A percentile compares a stretch with the other conserved stretches of the same genome.
phyloP scores from a whole-genome alignment of 2,329 filamentous ascomycete genomes.

The Epichloe sp. region DNA sequence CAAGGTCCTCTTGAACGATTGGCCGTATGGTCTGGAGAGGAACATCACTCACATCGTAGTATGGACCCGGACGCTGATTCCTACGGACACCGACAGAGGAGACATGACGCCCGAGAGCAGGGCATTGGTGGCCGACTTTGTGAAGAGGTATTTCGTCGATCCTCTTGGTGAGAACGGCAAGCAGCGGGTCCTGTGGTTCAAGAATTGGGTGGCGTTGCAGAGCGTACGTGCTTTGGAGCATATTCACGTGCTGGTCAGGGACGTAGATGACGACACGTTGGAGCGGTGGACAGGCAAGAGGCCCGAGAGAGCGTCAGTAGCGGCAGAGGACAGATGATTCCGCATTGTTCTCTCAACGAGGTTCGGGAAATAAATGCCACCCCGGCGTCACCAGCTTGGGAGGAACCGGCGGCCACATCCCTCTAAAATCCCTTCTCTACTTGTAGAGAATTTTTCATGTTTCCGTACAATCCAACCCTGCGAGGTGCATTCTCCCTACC shows the following conservation, averaged over 20 bases:
- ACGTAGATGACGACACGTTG: constrained; percentile 37
- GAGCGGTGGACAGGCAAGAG: constrained; percentile 39
- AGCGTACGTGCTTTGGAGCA: constrained; percentile 81
- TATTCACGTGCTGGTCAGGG: constrained; percentile 61
- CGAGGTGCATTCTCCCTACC: background rate
- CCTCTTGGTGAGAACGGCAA: constrained; percentile 36
- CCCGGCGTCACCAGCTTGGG: no score
- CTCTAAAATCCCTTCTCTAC: no score
- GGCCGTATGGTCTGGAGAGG: constrained; percentile 68
- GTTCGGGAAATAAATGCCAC: background rate
- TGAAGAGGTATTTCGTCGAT: constrained; percentile 55
- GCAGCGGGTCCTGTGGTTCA: constrained; percentile 66
- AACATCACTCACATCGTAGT: constrained; percentile 72
- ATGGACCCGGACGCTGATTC: constrained; percentile 76
- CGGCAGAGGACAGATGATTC: background rate
- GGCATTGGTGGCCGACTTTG: constrained; percentile 52
- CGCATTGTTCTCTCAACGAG: background rate
- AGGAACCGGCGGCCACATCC: background rate
- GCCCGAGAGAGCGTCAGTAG: constrained; percentile 18
- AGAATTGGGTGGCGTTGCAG: constrained; percentile 84
- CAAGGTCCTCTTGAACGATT: constrained; percentile 75
- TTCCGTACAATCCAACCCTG: background rate
- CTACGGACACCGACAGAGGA: constrained; percentile 55
- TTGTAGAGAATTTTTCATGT: no score
- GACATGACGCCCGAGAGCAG: constrained; percentile 59